Conservation (phyloP, 495 filamentous ascomycete species). For the Neurospora sp. region DNA sequence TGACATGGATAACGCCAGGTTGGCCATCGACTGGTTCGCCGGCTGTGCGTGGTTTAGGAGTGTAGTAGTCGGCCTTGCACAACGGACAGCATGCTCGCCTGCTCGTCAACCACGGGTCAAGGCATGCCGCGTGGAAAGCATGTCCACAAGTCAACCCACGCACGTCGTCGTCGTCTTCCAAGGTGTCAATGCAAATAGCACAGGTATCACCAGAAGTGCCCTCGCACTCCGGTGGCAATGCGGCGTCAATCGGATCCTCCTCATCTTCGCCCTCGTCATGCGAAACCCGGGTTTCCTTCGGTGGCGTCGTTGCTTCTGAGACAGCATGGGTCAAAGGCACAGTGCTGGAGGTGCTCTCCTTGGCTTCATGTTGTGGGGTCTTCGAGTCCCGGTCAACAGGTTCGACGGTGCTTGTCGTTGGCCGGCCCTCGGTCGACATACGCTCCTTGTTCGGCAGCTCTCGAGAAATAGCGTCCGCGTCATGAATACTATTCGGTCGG, state of each 20-base stretch:
- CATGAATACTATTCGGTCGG: constrained; percentile 54
- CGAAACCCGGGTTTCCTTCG: constrained; percentile 20
- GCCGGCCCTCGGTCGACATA: constrained; percentile 21
- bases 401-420: constrained; percentile 16
- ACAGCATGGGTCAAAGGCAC: constrained; percentile 4
- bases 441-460: constrained; percentile 32
- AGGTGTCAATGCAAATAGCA: constrained; percentile 87
- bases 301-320: constrained; percentile 10
- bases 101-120: constrained; percentile 94
- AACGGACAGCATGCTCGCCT: constrained; percentile 91
- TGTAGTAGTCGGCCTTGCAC: constrained; percentile 95
- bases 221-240: constrained; percentile 72
- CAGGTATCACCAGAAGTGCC: constrained; percentile 88
- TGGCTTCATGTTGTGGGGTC: constrained; percentile 13
- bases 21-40: constrained; percentile 24
- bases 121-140: constrained; percentile 87
- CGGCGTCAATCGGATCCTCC: constrained; percentile 77
- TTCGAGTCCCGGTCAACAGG: constrained; percentile 6
- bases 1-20: constrained; percentile 14
- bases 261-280: constrained; percentile 61
- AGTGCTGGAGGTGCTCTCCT: constrained; percentile 26
- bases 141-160: constrained; percentile 90
- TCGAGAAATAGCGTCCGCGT: constrained; percentile 45
- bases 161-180: constrained; percentile 93
- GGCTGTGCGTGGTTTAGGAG: constrained; percentile 63